Base-by-base conservation (phyloP, 306 rosid species). In the Fagus sylvatica region DNA sequence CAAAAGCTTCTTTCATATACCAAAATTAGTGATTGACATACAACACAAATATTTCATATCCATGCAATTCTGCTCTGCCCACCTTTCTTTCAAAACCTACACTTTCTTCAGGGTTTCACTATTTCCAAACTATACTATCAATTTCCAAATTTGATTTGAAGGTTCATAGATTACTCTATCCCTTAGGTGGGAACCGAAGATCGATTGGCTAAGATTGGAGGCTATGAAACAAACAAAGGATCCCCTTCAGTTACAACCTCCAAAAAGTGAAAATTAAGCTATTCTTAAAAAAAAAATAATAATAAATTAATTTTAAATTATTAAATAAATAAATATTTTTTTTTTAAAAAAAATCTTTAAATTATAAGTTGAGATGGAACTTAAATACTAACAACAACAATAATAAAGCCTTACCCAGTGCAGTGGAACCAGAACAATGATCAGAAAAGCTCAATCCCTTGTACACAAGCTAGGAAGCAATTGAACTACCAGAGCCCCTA, bases 391-490 rank as follows among this genome's bases (percentile, higher is more conserved):
- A 32, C 30, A 36, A 39, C 42, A 46, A 30, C 55, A 56, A 48
- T 33, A 76, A 36, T 73, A 55, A 19, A 40, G 37, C 78, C 85
- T 74, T 70, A 84, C 90, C 82, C 49, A 10, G 36, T 49, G 72
- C 53, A 10, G 67, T 57, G 60, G 55, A 69, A 16, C 17, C 77
- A 55, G 61, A 73, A 46, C 34, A 16, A 74, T 10, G 74, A 67
- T 6, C 17, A 72, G 80, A 83, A 46, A 66, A 82, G 79, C 73
- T 81, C 49, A 69, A 46, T 76, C 69, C 71, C 57, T 49, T 7
- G 60, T 57, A 65, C 74, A n/a, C 77, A 40, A 42, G 2, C 77
- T 49, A 42, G 2, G 81, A 83, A 37, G 74, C 53, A 75, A 48
- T 36, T 43, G 36, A 43, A 69, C 16, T 15, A 16, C 74, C 69